Base-by-base conservation (phyloP, 768 basidiomycete species). In the Suillus alpinus region DNA sequence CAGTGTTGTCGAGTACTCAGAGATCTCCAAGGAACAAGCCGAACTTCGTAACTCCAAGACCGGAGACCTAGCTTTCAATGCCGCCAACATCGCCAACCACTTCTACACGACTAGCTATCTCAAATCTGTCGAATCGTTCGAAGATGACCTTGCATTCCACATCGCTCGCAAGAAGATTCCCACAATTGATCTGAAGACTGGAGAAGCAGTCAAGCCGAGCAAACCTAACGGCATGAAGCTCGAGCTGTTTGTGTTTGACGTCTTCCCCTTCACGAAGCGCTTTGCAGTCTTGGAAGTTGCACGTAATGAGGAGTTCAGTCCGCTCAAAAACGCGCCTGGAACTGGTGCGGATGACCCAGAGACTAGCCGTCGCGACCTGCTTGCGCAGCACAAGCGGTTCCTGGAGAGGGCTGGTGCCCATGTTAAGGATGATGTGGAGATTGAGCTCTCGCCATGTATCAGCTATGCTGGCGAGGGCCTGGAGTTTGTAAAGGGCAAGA, bases 141-240 rank as follows among this genome's bases (percentile, higher is more conserved):
- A 98, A 73, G 80, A 86, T 49, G 80, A 92, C 60, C 91, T 99
- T 76, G 89, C 95, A 14, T 98, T 92, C 86, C 97, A 99, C 78
- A 95, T 99, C 68, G 97, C 97, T 43, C 87, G 90, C 67, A 99
- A 99, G 78, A 99, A 98, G 83, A 98, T 99, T 65, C 81, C 94
- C 7, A 84, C 89, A 66, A 79, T 95, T 63, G 87, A 93, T 70
- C 67, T 93, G 61, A 69, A 81, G 59, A 82, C 83, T 14, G 95
- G 92, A 20, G 79, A 86, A 62, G 29, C 69, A 4, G 75, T 95
- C 71, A 95, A 95, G 71, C 95, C 97, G 2, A 74, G 76, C 63
- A 87, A 88, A 70, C 92, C 94, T n/a, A 98, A 99, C 73, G 97
- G 97, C 62, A 96, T 98, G 93, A 99, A 99, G 78, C 86, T 99